Conservation (phyloP, 768 basidiomycete species). For the Kwoniella mangroviensis region DNA sequence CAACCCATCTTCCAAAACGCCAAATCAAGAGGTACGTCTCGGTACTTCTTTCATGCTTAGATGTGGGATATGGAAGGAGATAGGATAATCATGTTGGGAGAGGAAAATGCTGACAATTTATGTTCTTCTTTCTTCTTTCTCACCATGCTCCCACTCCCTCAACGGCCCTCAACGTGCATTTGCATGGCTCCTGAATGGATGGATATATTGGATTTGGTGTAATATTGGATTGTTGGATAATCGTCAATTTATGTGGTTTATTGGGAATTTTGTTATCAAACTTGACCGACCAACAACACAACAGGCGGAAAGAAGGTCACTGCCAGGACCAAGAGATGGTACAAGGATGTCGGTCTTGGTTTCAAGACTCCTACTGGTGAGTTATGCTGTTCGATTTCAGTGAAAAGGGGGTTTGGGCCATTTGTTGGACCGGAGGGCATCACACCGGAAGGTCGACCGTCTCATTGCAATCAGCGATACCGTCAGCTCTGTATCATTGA, state of each 20-base stretch:
- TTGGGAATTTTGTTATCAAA: slow-evolving; percentile 1
- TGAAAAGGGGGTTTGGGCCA: not conserved
- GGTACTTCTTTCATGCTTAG: not conserved
- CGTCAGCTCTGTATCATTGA: not conserved
- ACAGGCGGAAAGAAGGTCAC: slow-evolving; percentile 86
- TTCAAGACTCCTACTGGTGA: slow-evolving; percentile 83
- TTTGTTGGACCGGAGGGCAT: not conserved
- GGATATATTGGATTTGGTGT: slow-evolving; percentile 17
- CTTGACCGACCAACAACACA: slow-evolving; percentile 1
- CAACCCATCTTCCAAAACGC: slow-evolving; percentile 97
- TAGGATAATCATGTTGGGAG: not conserved
- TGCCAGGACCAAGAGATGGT: slow-evolving; percentile 97
- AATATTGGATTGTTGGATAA: slow-evolving; percentile 19
- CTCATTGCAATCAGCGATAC: not conserved
- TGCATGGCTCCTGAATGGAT: not conserved
- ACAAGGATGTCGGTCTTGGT: slow-evolving; percentile 95
- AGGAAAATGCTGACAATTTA: slow-evolving; percentile 20
- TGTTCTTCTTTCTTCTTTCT: slow-evolving; percentile 12
- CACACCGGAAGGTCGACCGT: not conserved
- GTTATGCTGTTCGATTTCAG: slow-evolving; percentile 15
- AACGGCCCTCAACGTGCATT: not conserved
- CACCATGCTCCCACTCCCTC: not conserved
- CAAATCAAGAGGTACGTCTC: slow-evolving; percentile 81
- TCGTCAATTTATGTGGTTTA: slow-evolving; percentile 5
- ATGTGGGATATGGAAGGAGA: not conserved